Percentiles rank a stretch among this genome's conserved stretches.
Conservation (phyloP, 192 early-diverging fungal species). For the Phlyctochytrium planicorne region DNA sequence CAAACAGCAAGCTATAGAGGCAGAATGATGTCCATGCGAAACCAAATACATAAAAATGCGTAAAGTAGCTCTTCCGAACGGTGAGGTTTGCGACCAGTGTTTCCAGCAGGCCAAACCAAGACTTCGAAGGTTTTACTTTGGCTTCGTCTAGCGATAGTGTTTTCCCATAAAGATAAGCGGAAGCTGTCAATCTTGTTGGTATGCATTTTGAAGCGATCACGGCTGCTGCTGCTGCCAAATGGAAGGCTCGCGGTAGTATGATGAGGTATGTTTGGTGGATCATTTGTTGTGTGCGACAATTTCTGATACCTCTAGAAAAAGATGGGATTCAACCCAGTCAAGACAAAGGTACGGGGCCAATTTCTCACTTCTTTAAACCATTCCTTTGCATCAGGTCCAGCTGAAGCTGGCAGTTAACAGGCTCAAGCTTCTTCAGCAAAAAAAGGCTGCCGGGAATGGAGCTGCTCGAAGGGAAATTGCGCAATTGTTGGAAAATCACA, state of each 20-base stretch:
- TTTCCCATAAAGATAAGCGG: too few relatives aligned
- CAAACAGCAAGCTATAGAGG: conserved; percentile 3
- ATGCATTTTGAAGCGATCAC: too few relatives aligned
- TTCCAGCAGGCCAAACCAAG: not conserved
- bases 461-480: conserved; percentile 83
- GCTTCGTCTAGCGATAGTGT: too few relatives aligned
- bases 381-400: conserved; percentile 60
- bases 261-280: too few relatives aligned
- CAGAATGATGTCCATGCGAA: conserved; percentile 15
- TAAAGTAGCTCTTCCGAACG: conserved; percentile 33
- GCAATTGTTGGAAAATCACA: conserved; percentile 73
- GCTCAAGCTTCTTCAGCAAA: conserved; percentile 84
- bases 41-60: conserved; percentile 38
- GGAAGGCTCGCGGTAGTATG: too few relatives aligned
- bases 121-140: too few relatives aligned
- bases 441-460: conserved; percentile 74
- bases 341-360: conserved; percentile 13
- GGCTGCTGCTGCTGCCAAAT: too few relatives aligned
- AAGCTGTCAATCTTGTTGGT: too few relatives aligned
- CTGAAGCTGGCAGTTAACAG: conserved; percentile 85
- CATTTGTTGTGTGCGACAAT: too few relatives aligned
- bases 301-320: too few relatives aligned
- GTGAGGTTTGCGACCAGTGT: conserved; percentile 7
- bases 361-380: not conserved
- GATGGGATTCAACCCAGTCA: conserved; percentile 24